phyloP scores from a whole-genome alignment of 1,284 basidiomycete genomes.

The Cerioporus squamosus region DNA sequence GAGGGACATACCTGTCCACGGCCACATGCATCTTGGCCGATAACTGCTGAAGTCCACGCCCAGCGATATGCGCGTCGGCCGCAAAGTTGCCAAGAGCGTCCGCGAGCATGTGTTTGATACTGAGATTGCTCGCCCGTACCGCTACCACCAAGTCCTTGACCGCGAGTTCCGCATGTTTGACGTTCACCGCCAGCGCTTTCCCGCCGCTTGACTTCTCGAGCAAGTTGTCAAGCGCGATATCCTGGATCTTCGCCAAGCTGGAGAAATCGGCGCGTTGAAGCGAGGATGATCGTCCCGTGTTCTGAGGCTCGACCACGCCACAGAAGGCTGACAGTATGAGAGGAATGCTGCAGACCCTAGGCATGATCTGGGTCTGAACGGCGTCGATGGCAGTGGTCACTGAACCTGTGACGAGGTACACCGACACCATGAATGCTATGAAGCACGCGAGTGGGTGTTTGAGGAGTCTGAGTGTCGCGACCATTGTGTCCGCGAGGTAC shows the following conservation, averaged over 20 bases:
- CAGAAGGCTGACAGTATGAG: no score
- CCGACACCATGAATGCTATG: no score
- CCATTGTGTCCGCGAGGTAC: no score
- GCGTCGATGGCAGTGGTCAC: no score
- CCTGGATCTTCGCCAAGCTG: background rate
- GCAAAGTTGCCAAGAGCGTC: background rate
- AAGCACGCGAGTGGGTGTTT: no score
- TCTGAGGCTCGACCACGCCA: no score
- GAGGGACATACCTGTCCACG: background rate
- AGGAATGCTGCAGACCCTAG: no score
- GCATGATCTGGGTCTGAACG: no score
- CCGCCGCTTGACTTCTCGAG: background rate
- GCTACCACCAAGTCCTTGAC: background rate
- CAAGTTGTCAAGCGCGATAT: background rate
- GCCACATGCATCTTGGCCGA: background rate
- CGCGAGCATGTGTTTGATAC: background rate
- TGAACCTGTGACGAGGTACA: no score
- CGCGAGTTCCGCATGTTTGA: background rate
- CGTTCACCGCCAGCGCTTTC: background rate
- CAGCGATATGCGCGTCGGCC: background rate
- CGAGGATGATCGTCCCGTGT: no score
- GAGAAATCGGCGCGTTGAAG: background rate
- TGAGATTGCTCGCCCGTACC: background rate
- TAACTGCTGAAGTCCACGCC: background rate
- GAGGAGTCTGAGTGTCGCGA: no score